A percentile compares a stretch with the other conserved stretches of the same genome.
Conservation (phyloP, 1,284 basidiomycete genomes). For the Trametes versicolor region DNA sequence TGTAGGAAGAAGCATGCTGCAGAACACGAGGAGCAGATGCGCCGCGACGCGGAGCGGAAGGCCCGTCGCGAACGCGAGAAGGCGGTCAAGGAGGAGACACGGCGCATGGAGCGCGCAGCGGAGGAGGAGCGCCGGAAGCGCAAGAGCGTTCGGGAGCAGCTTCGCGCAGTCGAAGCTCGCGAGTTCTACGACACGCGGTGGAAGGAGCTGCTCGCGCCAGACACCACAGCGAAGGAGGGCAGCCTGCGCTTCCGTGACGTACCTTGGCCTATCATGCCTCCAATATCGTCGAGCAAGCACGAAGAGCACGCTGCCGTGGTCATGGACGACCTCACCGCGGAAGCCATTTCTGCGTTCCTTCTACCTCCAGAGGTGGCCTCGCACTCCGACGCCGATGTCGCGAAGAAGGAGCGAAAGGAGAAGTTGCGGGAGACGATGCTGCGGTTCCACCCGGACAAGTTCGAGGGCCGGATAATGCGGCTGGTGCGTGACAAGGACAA, state of each 20-base stretch:
- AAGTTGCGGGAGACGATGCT: constrained; percentile 77
- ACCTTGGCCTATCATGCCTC: constrained; percentile 77
- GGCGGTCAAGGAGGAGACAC: constrained; percentile 61
- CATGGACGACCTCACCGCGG: constrained; percentile 63
- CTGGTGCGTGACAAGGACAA: constrained; percentile 69
- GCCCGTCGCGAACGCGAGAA: constrained; percentile 63
- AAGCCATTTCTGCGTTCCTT: constrained; percentile 72
- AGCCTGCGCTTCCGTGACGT: constrained; percentile 64
- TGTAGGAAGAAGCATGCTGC: constrained; percentile 71
- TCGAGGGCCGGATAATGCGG: constrained; percentile 76
- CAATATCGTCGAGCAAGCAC: constrained; percentile 20
- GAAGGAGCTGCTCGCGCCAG: constrained; percentile 56
- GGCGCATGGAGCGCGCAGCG: constrained; percentile 58
- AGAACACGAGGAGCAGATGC: constrained; percentile 70
- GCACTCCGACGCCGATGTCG: constrained; percentile 32
- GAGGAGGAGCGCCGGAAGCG: constrained; percentile 59
- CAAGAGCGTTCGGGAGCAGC: constrained; percentile 55
- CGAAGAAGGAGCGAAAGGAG: constrained; percentile 58
- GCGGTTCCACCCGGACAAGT: constrained; percentile 89
- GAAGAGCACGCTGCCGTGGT: constrained; percentile 39
- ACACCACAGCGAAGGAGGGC: constrained; percentile 27
- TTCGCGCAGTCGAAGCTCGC: constrained; percentile 54
- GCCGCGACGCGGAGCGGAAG: constrained; percentile 59
- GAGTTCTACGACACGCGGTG: constrained; percentile 68
- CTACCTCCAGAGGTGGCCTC: constrained; percentile 42